Evolutionary conservation across 83 land plant genomes (phyloP).

Genomic region (Picea abies): DNA sequence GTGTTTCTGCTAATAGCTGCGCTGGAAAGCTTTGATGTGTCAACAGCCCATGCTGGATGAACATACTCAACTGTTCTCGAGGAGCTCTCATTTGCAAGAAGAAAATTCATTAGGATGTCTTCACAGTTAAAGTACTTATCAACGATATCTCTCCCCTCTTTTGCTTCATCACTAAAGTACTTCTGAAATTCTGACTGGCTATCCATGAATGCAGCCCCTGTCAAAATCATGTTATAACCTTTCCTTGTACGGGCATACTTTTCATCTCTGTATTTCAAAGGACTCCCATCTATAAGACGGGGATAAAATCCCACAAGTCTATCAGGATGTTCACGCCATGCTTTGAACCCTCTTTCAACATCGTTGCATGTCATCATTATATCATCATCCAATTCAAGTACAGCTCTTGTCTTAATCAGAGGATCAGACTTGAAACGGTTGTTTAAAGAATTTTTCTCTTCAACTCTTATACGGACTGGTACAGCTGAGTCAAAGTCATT

Average conservation of each 20-base stretch:
- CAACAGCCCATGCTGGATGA: slow-evolving; percentile 87
- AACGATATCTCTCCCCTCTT: slow-evolving; percentile 64
- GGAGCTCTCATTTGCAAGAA: slow-evolving; percentile 74
- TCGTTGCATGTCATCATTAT: slow-evolving; percentile 97
- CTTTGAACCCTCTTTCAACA: slow-evolving; percentile 82
- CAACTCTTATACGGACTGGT: slow-evolving; percentile 82
- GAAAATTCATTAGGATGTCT: slow-evolving; percentile 84
- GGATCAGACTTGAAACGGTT: slow-evolving; percentile 85
- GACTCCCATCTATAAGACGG: slow-evolving; percentile 68
- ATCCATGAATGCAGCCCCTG: slow-evolving; percentile 94
- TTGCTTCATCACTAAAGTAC: slow-evolving; percentile 81
- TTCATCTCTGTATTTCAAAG: slow-evolving; percentile 76
- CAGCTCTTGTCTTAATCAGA: slow-evolving; percentile 74
- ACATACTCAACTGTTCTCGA: slow-evolving; percentile 79
- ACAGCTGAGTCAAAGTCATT: slow-evolving; percentile 85
- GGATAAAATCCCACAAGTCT: slow-evolving; percentile 91
- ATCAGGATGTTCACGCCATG: slow-evolving; percentile 87
- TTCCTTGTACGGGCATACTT: slow-evolving; percentile 64
- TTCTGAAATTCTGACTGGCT: slow-evolving; percentile 60
- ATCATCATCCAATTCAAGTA: slow-evolving; percentile 96
- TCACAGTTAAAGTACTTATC: slow-evolving; percentile 90
- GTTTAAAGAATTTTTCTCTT: slow-evolving; percentile 81
- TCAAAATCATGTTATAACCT: slow-evolving; percentile 89
- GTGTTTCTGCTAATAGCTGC: slow-evolving; percentile 89
- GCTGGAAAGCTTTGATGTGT: slow-evolving; percentile 84